A percentile compares a stretch with the other conserved stretches of the same genome.
Evolutionary conservation across 352 stramenopile species (phyloP).

Genomic region (Saprolegnia parasitica): DNA sequence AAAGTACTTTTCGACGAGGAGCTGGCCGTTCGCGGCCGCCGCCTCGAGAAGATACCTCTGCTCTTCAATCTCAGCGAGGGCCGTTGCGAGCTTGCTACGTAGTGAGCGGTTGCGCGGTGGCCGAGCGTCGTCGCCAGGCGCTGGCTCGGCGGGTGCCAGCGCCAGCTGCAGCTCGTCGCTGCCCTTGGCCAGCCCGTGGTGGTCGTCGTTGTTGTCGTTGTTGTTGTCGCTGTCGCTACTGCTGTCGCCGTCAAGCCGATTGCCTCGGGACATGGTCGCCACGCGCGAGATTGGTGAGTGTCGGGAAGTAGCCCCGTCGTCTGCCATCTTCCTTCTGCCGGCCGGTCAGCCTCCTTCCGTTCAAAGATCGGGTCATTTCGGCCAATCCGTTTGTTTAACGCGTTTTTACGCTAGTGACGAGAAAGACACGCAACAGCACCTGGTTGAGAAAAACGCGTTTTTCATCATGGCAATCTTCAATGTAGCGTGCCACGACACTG

Average conservation of each 20-base stretch:
- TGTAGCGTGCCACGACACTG: no score
- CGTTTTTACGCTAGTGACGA: background rate
- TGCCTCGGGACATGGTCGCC: no score
- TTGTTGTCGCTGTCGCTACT: background rate
- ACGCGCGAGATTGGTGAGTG: no score
- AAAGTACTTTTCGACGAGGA: constrained; percentile 24
- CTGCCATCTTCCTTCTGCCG: background rate
- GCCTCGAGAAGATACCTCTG: constrained; percentile 16
- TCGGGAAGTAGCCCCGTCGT: no score
- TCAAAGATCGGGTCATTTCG: background rate
- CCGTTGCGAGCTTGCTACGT: background rate
- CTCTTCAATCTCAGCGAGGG: constrained; percentile 12
- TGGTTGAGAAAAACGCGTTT: background rate
- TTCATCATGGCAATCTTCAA: background rate
- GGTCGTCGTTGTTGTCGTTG: background rate
- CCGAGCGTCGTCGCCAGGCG: background rate
- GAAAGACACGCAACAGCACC: background rate
- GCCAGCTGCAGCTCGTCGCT: background rate
- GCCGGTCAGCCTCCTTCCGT: background rate
- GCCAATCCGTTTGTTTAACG: background rate
- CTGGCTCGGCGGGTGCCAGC: background rate
- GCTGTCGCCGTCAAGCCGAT: background rate
- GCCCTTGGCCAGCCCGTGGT: background rate
- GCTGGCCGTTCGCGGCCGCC: constrained; percentile 10
- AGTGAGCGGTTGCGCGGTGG: background rate